These are phyloP conservation scores for Cucurbita argyrosperma DNA, from an alignment of 306 rosid species.

Conservation along the genomic window DNA sequence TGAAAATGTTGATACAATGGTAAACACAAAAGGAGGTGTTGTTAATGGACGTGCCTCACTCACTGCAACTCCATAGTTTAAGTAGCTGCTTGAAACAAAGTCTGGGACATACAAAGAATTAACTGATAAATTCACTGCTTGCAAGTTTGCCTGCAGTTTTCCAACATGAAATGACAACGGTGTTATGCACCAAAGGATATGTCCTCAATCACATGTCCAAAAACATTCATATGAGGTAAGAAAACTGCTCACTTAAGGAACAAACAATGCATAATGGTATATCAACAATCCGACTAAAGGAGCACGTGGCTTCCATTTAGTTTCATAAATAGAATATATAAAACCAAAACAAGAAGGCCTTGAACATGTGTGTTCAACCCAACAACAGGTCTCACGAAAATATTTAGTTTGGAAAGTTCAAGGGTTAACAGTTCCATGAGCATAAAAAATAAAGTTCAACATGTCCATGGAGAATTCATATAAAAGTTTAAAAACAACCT, in stretches of 20 bases:
- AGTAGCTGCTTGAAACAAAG: slow-evolving; percentile 27
- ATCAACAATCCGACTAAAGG: background rate
- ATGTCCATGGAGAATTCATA: background rate
- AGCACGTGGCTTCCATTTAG: background rate
- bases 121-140: slow-evolving; percentile 59
- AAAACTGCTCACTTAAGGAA: background rate
- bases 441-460: background rate
- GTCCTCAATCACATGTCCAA: background rate
- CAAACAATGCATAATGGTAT: background rate
- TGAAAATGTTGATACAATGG: background rate
- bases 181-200: too few species aligned
- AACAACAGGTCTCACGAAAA: background rate
- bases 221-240: background rate
- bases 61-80: slow-evolving; percentile 78
- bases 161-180: background rate
- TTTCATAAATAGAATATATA: background rate
- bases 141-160: slow-evolving; percentile 47
- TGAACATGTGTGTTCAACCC: background rate
- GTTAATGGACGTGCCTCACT: slow-evolving; percentile 52
- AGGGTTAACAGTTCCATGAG: background rate
- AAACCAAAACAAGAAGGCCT: background rate
- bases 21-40: background rate
- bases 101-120: slow-evolving; percentile 50
- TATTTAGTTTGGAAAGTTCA: background rate
- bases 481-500: background rate